Evolutionary conservation across 768 basidiomycete species (phyloP).

Genomic region (Amanita rimosa): DNA sequence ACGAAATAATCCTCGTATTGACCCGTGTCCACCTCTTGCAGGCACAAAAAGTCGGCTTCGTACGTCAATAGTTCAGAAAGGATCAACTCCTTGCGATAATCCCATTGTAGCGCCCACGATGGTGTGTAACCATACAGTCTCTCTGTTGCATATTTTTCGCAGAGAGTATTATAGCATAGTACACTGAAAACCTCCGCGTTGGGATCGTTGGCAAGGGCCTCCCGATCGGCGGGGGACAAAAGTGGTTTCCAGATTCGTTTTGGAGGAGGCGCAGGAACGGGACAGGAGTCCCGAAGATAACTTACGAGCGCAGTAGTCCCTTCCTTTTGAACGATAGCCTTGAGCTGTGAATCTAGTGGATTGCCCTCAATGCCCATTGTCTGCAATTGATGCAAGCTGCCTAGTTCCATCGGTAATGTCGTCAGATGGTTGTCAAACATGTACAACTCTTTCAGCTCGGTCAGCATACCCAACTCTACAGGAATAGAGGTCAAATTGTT

Average conservation of each 20-base stretch:
- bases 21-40: slow-evolving; percentile 91
- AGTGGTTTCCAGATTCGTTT: slow-evolving; percentile 68
- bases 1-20: slow-evolving; percentile 90
- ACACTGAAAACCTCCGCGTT: slow-evolving; percentile 68
- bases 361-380: slow-evolving; percentile 97
- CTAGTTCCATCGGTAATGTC: slow-evolving; percentile 78
- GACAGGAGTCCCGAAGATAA: slow-evolving; percentile 89
- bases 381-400: slow-evolving; percentile 84
- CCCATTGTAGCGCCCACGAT: slow-evolving; percentile 93
- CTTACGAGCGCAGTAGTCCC: slow-evolving; percentile 86
- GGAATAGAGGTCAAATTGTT: slow-evolving; percentile 75
- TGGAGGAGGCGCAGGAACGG: slow-evolving; percentile 71
- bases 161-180: slow-evolving; percentile 90
- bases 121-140: slow-evolving; percentile 94
- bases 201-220: slow-evolving; percentile 48
- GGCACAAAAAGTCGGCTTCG: slow-evolving; percentile 81
- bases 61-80: slow-evolving; percentile 73
- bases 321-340: slow-evolving; percentile 82
- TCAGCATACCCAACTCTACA: slow-evolving; percentile 84
- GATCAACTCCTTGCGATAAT: slow-evolving; percentile 84
- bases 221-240: slow-evolving; percentile 45
- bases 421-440: slow-evolving; percentile 93
- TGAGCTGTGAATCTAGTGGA: slow-evolving; percentile 69
- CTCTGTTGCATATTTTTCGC: slow-evolving; percentile 82
- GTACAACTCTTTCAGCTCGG: slow-evolving; percentile 81